Evolutionary conservation across 306 rosid species (phyloP).

Genomic region (Dryas alaskensis): DNA sequence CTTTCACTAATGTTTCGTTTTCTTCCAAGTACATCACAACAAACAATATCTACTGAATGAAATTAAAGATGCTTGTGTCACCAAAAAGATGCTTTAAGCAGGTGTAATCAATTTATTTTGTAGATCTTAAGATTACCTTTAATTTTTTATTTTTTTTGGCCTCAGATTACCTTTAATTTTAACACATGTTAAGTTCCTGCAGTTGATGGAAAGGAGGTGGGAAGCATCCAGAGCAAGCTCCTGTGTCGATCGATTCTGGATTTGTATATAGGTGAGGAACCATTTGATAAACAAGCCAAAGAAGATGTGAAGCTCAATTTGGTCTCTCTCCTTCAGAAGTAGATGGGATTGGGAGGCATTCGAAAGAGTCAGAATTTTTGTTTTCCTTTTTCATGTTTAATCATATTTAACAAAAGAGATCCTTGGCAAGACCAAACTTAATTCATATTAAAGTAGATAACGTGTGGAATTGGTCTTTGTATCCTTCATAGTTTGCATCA

Average conservation of each 20-base stretch:
- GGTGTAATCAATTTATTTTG: not conserved
- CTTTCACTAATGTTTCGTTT: not conserved
- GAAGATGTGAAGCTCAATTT: slow-evolving; percentile 63
- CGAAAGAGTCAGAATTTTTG: slow-evolving; percentile 15
- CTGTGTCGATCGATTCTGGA: slow-evolving; percentile 74
- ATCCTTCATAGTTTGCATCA: not conserved
- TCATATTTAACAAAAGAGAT: not conserved
- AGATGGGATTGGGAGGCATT: slow-evolving; percentile 12
- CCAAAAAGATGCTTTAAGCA: not conserved
- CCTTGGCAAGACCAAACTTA: not conserved
- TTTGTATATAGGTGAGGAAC: slow-evolving; percentile 80
- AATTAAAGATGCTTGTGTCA: not conserved
- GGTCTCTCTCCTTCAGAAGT: slow-evolving; percentile 49
- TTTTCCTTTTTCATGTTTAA: slow-evolving; percentile 3
- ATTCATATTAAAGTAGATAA: not conserved
- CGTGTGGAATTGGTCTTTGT: too few relatives aligned
- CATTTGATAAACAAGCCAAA: slow-evolving; percentile 85
- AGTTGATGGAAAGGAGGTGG: slow-evolving; percentile 95
- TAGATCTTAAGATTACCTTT: not conserved
- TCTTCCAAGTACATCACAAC: not conserved
- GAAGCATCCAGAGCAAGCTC: slow-evolving; percentile 80
- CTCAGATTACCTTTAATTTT: not conserved
- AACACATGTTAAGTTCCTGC: slow-evolving; percentile 15
- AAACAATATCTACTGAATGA: not conserved
- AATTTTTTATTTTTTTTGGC: not conserved